A percentile compares a stretch with the other conserved stretches of the same genome.
Conservation (phyloP, 176 grass and related monocot genomes). For the Juncus effusus region DNA sequence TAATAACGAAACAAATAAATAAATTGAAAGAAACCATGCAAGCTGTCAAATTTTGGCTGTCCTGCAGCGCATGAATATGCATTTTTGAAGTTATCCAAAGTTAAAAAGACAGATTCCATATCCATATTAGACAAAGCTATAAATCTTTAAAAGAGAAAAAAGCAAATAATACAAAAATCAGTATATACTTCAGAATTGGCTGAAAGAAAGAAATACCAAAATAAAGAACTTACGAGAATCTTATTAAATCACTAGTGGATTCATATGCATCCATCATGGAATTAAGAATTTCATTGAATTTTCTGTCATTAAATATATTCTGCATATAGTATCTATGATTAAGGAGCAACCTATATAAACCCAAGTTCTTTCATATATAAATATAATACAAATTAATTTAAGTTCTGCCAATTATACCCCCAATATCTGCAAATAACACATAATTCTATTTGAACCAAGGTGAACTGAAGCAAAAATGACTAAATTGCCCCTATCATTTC, state of each 20-base stretch:
- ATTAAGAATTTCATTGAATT: conserved; percentile 64
- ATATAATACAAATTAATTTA: too few species aligned
- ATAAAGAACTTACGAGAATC: conserved; percentile 67
- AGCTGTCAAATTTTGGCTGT: conserved; percentile 73
- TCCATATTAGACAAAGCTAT: conserved; percentile 66
- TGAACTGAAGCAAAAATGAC: background rate
- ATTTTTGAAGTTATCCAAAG: conserved; percentile 58
- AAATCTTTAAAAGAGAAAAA: conserved; percentile 45
- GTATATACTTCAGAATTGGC: background rate
- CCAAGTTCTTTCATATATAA: too few species aligned
- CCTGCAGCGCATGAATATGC: conserved; percentile 55
- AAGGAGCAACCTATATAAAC: too few species aligned
- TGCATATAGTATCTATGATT: conserved; percentile 1
- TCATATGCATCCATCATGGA: conserved; percentile 54
- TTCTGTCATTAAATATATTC: conserved; percentile 73
- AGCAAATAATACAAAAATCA: background rate
- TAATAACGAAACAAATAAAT: background rate
- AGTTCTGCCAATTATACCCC: too few species aligned
- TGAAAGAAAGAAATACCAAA: conserved; percentile 12
- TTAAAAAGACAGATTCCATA: conserved; percentile 71
- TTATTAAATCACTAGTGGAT: conserved; percentile 59
- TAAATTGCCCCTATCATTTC: too few species aligned
- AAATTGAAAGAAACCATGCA: conserved; percentile 54
- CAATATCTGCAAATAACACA: too few species aligned
- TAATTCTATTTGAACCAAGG: background rate